A percentile compares a stretch with the other conserved stretches of the same genome.
Evolutionary conservation across 1,139 yeast genomes (phyloP).

Genomic region (Candida gigantensis): DNA sequence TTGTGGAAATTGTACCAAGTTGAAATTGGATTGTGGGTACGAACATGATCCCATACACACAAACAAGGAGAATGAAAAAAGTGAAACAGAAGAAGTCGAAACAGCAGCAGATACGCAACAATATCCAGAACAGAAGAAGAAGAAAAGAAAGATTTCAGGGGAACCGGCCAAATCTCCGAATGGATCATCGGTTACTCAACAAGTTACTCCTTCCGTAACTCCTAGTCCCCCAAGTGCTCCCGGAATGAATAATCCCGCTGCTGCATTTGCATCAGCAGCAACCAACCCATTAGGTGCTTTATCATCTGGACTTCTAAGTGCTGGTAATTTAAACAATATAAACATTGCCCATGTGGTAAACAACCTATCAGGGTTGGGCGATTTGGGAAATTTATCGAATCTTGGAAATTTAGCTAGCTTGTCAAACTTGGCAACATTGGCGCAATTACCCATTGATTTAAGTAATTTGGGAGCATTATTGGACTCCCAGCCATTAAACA

Average conservation of each 20-base stretch:
- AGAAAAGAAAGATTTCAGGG: conserved; percentile 10
- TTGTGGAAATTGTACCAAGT: conserved; percentile 75
- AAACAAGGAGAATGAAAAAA: neutral
- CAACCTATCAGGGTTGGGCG: conserved; percentile 33
- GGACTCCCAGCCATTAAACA: conserved; percentile 21
- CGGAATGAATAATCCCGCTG: neutral
- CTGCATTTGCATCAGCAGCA: too few relatives aligned
- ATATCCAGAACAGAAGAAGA: too few relatives aligned
- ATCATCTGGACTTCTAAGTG: conserved; percentile 29
- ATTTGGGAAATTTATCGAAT: conserved; percentile 27
- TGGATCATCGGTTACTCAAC: conserved; percentile 17
- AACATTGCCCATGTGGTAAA: conserved; percentile 48
- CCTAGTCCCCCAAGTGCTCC: conserved; percentile 17
- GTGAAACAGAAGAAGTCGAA: neutral
- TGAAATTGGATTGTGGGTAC: conserved; percentile 77
- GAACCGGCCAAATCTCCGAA: neutral
- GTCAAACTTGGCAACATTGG: conserved; percentile 44
- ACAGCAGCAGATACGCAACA: too few relatives aligned
- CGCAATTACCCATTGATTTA: conserved; percentile 46
- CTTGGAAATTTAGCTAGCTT: conserved; percentile 44
- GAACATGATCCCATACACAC: conserved; percentile 15
- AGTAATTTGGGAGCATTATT: conserved; percentile 36
- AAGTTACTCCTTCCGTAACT: conserved; percentile 23
- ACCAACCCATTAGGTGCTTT: conserved; percentile 15
- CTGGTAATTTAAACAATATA: conserved; percentile 48